Conservation (phyloP, 306 rosid genomes). For the barrel medic (Medicago truncatula) region DNA sequence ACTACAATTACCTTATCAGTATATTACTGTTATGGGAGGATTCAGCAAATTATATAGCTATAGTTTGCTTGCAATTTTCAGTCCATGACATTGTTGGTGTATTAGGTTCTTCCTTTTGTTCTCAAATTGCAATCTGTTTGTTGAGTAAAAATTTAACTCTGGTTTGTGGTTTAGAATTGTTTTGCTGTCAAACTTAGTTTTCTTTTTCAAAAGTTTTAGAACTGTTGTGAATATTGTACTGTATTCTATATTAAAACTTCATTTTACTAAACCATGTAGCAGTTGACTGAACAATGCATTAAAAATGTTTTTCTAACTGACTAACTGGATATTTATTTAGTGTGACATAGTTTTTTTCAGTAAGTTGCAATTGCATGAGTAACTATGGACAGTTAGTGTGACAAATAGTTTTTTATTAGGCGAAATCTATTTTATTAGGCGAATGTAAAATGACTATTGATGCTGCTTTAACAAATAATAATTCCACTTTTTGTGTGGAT, state of each 20-base stretch:
- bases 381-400: neutral
- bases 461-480: neutral
- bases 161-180: neutral
- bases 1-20: neutral
- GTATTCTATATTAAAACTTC: neutral
- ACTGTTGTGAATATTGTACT: neutral
- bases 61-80: neutral
- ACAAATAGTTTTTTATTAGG: neutral
- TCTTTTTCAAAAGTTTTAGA: neutral
- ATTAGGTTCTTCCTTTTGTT: neutral
- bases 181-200: neutral
- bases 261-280: neutral
- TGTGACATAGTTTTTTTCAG: neutral
- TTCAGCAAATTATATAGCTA: neutral
- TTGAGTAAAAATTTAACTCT: neutral
- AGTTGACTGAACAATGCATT: neutral
- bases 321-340: neutral
- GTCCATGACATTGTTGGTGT: neutral
- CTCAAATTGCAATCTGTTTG: neutral
- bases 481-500: too few species aligned
- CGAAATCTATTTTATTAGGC: neutral
- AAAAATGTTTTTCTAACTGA: neutral
- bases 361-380: neutral
- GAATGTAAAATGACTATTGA: neutral
- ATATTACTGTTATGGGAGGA: neutral